Evolutionary conservation across 129 eudicot species (phyloP).

Genomic region (Gnaphalium uliginosum): DNA sequence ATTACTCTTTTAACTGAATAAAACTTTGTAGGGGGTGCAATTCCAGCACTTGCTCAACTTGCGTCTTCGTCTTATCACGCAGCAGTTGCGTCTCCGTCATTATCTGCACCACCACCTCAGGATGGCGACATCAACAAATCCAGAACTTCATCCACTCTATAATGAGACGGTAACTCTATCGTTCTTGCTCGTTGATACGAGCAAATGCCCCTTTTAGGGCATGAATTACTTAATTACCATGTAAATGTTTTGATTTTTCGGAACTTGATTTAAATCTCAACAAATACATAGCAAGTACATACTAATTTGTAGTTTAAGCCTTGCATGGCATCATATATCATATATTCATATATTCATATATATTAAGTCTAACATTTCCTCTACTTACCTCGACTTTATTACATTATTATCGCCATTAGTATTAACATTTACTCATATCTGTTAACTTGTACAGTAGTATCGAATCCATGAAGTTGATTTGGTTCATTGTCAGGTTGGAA

Average conservation of each 20-base stretch:
- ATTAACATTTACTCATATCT: too few relatives aligned
- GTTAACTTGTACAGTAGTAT: background rate
- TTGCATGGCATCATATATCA: background rate
- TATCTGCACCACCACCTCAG: conserved; percentile 53
- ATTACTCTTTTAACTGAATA: background rate
- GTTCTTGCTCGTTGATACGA: background rate
- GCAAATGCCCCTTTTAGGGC: conserved; percentile 11
- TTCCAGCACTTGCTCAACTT: conserved; percentile 90
- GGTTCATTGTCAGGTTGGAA: background rate
- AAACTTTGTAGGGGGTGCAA: conserved; percentile 74
- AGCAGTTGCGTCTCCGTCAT: conserved; percentile 52
- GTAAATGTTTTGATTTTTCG: conserved; percentile 23
- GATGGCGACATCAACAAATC: conserved; percentile 55
- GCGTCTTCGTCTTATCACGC: conserved; percentile 90
- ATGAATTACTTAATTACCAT: conserved; percentile 5
- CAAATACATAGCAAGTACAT: background rate
- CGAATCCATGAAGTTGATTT: background rate
- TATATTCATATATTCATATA: too few relatives aligned
- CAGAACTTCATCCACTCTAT: conserved; percentile 54
- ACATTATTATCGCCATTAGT: background rate
- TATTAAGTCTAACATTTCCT: background rate
- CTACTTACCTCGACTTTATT: conserved; percentile 4
- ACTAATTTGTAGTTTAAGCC: background rate
- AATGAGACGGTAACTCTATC: background rate
- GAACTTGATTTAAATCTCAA: background rate